Evolutionary conservation across 2,329 filamentous ascomycete genomes (phyloP), one percentile per base, ranked within the genome.

Genomic region (Fusarium aywerte): DNA sequence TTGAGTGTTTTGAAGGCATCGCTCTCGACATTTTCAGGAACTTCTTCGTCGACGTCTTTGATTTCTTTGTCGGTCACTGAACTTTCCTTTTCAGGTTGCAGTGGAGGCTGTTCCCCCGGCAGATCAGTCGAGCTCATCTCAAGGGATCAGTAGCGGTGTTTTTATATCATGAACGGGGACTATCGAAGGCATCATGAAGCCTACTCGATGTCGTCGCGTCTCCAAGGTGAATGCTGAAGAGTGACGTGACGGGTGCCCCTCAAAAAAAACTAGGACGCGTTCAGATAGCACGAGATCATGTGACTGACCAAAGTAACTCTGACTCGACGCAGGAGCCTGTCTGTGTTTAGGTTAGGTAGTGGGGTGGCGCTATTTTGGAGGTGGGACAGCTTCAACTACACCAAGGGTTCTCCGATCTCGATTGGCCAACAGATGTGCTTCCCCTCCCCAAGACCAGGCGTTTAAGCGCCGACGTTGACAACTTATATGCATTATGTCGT

Each of bases 1-100:
- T 97, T 97, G 56, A 98, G 84, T 5, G 91, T 93, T 43, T 74
- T 78, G 18, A 65, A 59, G 33, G 54, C 36, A 33, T 66, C 60
- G 6, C 61, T 59, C 4, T 54, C 49, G 15, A 27, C 31, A 8
- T 57, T 48, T 8, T 64, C 60, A n/a, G 56, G 15, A 25, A 29
- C 36, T 58, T 52, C 55, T 40, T 63, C 45, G 16, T 27, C 44
- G 49, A 45, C 25, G 8, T 47, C 45, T 35, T 58, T 45, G 27
- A 20, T 55, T 49, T 55, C 48, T n/a, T 51, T 25, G 20, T 60
- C 31, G n/a, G 31, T 36, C 11, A 40, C 50, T 36, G 36, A n/a
- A 23, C 27, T 35, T 25, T 61, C 44, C 15, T 62, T 31, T 43
- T 48, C 65, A 25, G 50, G 33, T 21, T 35, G 43, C n/a, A 51